Conservation (phyloP, 2,329 filamentous ascomycete genomes). For the Colletotrichum coccodes region DNA sequence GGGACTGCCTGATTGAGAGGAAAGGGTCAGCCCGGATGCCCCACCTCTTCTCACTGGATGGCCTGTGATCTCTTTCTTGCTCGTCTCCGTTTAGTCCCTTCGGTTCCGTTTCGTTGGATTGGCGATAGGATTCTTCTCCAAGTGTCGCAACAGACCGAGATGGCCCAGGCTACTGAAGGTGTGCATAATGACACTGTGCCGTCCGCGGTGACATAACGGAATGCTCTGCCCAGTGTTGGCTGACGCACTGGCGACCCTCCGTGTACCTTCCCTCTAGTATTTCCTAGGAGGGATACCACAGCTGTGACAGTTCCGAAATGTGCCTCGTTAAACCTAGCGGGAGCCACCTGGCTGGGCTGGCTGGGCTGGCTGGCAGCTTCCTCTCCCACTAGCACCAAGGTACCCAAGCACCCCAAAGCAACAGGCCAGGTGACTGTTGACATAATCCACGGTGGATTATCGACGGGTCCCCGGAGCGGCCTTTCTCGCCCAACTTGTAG, state of each 20-base stretch:
- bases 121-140: too few species aligned
- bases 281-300: neutral
- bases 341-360: neutral
- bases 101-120: neutral
- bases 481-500: neutral
- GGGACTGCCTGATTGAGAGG: neutral
- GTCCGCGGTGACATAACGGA: conserved; percentile 22
- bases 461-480: conserved; percentile 2
- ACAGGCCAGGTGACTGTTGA: conserved; percentile 4
- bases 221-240: neutral
- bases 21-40: neutral
- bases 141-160: neutral
- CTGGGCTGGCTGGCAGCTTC: neutral
- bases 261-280: neutral
- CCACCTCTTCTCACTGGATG: conserved; percentile 14
- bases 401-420: neutral
- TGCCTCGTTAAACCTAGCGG: neutral
- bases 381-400: neutral
- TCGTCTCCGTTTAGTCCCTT: conserved; percentile 5
- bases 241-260: conserved; percentile 16
- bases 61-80: conserved; percentile 10
- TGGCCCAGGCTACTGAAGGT: neutral
- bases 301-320: neutral
- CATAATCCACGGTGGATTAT: conserved; percentile 3
- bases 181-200: conserved; percentile 10